phyloP scores from a whole-genome alignment of 1,139 yeast species.

The Candida tetrigidarum region DNA sequence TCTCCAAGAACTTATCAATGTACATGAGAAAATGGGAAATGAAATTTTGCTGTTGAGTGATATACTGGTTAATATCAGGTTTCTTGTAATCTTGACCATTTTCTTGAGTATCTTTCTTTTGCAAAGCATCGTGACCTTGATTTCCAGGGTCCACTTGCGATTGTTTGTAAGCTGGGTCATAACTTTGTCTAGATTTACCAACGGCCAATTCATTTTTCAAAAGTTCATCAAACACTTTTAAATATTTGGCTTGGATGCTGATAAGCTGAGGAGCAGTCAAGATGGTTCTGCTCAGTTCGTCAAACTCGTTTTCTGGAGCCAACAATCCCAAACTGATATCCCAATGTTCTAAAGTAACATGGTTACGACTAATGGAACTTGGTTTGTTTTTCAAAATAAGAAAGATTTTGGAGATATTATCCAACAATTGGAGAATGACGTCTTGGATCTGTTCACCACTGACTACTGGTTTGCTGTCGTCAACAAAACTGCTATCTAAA shows the following conservation, averaged over 20 bases:
- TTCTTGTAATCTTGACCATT: constrained; percentile 25
- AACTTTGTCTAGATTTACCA: constrained; percentile 10
- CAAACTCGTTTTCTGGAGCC: constrained; percentile 30
- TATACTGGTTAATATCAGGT: constrained; percentile 45
- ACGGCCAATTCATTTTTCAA: constrained; percentile 35
- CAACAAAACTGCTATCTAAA: constrained; percentile 27
- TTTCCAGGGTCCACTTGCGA: constrained; percentile 15
- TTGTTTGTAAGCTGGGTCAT: constrained; percentile 12
- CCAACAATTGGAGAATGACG: constrained; percentile 35
- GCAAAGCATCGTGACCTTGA: constrained; percentile 12
- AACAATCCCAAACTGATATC: constrained; percentile 41
- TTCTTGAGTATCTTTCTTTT: constrained; percentile 20
- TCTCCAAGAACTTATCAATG: constrained; percentile 35
- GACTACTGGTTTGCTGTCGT: constrained; percentile 14
- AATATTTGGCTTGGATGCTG: constrained; percentile 36
- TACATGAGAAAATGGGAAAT: constrained; percentile 37
- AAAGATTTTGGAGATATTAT: constrained; percentile 38
- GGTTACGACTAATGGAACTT: constrained; percentile 42
- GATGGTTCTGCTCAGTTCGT: constrained; percentile 16
- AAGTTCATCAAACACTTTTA: constrained; percentile 38
- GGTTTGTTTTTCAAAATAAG: constrained; percentile 31
- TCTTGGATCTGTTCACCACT: constrained; percentile 24
- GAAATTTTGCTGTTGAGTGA: constrained; percentile 40
- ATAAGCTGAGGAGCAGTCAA: constrained; percentile 30
- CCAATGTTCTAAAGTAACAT: constrained; percentile 50